A percentile compares a stretch with the other conserved stretches of the same genome.
Evolutionary conservation across 2,329 filamentous ascomycete genomes (phyloP).

Genomic region (Laburnicola sp.): DNA sequence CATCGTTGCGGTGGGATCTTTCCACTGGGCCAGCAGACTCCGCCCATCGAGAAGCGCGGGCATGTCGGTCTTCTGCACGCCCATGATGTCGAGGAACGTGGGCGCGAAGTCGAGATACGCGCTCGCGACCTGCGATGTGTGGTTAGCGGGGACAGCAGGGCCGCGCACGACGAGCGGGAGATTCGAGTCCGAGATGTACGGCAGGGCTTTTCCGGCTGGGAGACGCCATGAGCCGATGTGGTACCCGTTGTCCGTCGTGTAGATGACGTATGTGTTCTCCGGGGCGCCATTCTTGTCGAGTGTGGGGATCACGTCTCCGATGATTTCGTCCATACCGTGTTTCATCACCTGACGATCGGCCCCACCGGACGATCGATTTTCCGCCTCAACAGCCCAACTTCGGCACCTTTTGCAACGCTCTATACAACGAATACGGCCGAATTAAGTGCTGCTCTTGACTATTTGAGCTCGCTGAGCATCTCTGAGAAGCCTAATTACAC

Average conservation of each 20-base stretch:
- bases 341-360: no score
- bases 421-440: no score
- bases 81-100: constrained; percentile 37
- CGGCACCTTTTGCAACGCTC: no score
- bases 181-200: constrained; percentile 46
- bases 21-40: constrained; percentile 36
- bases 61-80: constrained; percentile 12
- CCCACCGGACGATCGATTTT: no score
- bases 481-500: no score
- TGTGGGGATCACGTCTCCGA: constrained; percentile 47
- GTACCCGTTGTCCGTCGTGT: constrained; percentile 45
- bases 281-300: background rate
- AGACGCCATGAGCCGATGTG: constrained; percentile 45
- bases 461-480: no score
- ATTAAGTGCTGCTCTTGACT: no score
- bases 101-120: constrained; percentile 45
- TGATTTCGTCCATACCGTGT: constrained; percentile 59
- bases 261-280: constrained; percentile 36
- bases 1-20: constrained; percentile 31
- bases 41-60: constrained; percentile 36
- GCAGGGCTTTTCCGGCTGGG: constrained; percentile 43
- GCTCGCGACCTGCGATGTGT: constrained; percentile 27
- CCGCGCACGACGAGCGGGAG: constrained; percentile 46
- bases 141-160: constrained; percentile 36
- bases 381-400: no score